A percentile compares a stretch with the other conserved stretches of the same genome.
Evolutionary conservation across 2,329 filamentous ascomycete species (phyloP).

Genomic region (Xylaria sp.): DNA sequence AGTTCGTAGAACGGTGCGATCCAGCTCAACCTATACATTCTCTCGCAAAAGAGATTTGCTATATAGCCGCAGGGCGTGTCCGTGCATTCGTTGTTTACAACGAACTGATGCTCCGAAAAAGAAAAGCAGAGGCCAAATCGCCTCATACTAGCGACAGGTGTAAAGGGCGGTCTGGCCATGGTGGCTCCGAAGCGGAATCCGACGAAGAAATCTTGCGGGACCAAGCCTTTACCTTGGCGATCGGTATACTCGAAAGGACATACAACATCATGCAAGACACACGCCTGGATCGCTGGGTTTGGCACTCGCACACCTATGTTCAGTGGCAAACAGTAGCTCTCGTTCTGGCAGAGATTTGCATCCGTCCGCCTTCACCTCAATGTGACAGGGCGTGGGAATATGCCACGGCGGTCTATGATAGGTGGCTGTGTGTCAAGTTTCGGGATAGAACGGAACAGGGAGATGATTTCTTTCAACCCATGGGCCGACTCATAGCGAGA

Average conservation of each 20-base stretch:
- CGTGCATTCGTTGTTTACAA: conserved; percentile 26
- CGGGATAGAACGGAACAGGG: conserved; percentile 33
- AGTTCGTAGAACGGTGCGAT: conserved; percentile 31
- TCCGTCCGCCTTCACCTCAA: conserved; percentile 33
- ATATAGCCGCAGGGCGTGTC: conserved; percentile 29
- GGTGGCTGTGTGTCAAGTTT: conserved; percentile 30
- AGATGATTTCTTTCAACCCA: conserved; percentile 32
- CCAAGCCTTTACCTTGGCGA: conserved; percentile 22
- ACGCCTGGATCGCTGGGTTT: conserved; percentile 29
- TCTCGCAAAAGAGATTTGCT: conserved; percentile 26
- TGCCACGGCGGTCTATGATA: conserved; percentile 27
- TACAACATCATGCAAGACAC: conserved; percentile 31
- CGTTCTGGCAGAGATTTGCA: conserved; percentile 35
- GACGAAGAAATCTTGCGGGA: conserved; percentile 31
- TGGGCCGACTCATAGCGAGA: conserved; percentile 32
- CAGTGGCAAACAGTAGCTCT: conserved; percentile 37
- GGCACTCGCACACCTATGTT: conserved; percentile 34
- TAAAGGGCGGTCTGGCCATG: neutral
- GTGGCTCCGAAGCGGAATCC: neutral
- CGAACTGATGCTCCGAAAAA: conserved; percentile 30
- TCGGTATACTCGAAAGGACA: conserved; percentile 24
- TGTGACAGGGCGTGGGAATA: conserved; percentile 35
- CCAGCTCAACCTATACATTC: conserved; percentile 21
- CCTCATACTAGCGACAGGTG: neutral
- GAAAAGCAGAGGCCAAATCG: conserved; percentile 8